Evolutionary conservation across 2,329 filamentous ascomycete genomes (phyloP).

Genomic region (Nothophaeocryptopus gaeumannii): DNA sequence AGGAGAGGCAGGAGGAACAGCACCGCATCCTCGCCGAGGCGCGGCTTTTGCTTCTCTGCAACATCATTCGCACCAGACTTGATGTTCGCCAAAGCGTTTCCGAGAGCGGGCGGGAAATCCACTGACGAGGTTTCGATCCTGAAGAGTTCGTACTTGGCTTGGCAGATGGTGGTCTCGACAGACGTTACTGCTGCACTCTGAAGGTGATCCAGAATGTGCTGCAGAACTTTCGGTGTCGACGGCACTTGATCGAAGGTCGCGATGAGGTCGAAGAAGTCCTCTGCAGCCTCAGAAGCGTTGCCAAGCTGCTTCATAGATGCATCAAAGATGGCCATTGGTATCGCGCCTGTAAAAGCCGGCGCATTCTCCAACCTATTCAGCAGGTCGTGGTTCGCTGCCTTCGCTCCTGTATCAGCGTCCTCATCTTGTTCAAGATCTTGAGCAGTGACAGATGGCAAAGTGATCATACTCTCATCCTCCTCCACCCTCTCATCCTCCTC

Average conservation of each 20-base stretch:
- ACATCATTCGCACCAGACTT: constrained; percentile 48
- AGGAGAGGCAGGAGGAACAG: constrained; percentile 49
- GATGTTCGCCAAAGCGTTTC: constrained; percentile 62
- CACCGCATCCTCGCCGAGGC: constrained; percentile 48
- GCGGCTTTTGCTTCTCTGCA: constrained; percentile 32
- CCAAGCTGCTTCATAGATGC: constrained; percentile 75
- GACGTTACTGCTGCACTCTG: constrained; percentile 53
- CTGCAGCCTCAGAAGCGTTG: constrained; percentile 59
- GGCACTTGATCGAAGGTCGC: constrained; percentile 65
- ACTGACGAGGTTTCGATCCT: constrained; percentile 62
- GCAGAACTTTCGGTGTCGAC: constrained; percentile 63
- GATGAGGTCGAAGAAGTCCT: constrained; percentile 79
- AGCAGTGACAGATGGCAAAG: constrained; percentile 57
- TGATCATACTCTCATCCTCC: constrained; percentile 55
- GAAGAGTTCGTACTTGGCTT: constrained; percentile 67
- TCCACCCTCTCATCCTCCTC: constrained; percentile 37
- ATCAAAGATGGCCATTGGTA: constrained; percentile 89
- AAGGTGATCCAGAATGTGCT: constrained; percentile 70
- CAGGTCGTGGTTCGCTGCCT: constrained; percentile 49
- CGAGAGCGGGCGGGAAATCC: constrained; percentile 70
- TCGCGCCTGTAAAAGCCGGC: constrained; percentile 85
- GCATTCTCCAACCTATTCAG: constrained; percentile 67
- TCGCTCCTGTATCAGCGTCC: constrained; percentile 50
- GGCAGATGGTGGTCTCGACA: constrained; percentile 59
- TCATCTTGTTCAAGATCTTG: constrained; percentile 54